Conservation (phyloP, 2,329 filamentous ascomycete genomes). For the Colletotrichum trifolii region DNA sequence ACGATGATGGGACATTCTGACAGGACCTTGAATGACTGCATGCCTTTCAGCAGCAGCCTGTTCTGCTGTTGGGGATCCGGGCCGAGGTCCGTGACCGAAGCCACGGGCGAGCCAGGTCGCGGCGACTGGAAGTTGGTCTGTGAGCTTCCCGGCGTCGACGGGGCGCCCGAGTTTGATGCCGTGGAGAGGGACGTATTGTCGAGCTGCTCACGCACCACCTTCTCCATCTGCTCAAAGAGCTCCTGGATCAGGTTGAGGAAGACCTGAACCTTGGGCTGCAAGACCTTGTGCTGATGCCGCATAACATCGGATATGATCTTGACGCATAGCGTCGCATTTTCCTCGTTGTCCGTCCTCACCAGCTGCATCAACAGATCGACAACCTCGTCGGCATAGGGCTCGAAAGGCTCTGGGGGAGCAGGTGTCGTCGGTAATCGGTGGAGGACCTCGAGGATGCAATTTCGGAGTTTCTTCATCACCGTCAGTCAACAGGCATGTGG, state of each 20-base stretch:
- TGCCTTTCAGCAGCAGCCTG: conserved; percentile 86
- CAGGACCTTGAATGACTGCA: conserved; percentile 99
- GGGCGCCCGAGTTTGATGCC: conserved; percentile 64
- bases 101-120: conserved; percentile 88
- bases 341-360: conserved; percentile 93
- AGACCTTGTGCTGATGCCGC: conserved; percentile 87
- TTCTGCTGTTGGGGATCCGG: conserved; percentile 84
- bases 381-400: conserved; percentile 87
- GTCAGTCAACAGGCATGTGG: conserved; percentile 37
- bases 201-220: conserved; percentile 94
- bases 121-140: conserved; percentile 86
- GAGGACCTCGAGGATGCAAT: conserved; percentile 93
- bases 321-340: conserved; percentile 97
- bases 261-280: conserved; percentile 82
- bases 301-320: conserved; percentile 98
- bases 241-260: conserved; percentile 95
- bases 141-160: conserved; percentile 74
- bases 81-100: conserved; percentile 82
- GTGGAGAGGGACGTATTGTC: conserved; percentile 75
- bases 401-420: conserved; percentile 82
- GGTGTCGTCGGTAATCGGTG: conserved; percentile 81
- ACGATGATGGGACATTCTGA: conserved; percentile 99
- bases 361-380: conserved; percentile 91
- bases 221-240: conserved; percentile 94
- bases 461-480: conserved; percentile 79